Base-by-base conservation (phyloP, 2,329 filamentous ascomycete genomes). In the Drechslerella coelobrocha region DNA sequence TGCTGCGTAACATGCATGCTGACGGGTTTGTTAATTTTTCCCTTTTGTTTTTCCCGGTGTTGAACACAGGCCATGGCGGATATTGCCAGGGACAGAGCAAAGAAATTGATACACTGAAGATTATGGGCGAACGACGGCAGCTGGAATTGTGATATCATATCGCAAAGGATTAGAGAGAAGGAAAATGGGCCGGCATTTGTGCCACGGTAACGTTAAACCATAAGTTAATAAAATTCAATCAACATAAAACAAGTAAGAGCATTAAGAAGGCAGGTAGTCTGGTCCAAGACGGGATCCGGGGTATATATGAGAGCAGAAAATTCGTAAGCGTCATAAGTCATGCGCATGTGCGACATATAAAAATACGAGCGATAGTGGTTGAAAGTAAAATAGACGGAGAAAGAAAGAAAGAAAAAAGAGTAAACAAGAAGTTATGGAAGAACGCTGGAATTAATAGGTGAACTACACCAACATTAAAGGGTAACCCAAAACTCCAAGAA, bases 51-150 rank as follows among this genome's bases (percentile, higher is more conserved):
- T 50, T 34, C 45, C 45, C 59, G 66, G 66, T 71, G 66, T 71
- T 68, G 61, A 66, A 72, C 48, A 54, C 55, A 76, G 75, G 75
- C 75, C 43, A 75, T 76, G 75, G 74, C 74, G 59, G 75, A 75
- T 73, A 76, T 76, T 71, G 75, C 75, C 52, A 69, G 60, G 52
- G 75, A 76, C 60, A 73, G 75, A 55, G 75, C 74, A 56, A 57
- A 68, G 23, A 75, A 76, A 60, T 72, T 75, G 55, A 48, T 51
- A 63, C 37, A 60, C 23, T 43, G 24, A 31, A 43, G 39, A 26
- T 43, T 43, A 45, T 37, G 23, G 34, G 17, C 26, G 48, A 23
- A 26, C 9, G 17, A 23, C 17, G n/a, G 23, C 23, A 10, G 41
- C 59, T 62, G 17, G 52, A 37, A 29, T 19, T 50, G 51, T 37